Evolutionary conservation across 352 stramenopile species (phyloP).

Genomic region (Phytophthora pluvialis): DNA sequence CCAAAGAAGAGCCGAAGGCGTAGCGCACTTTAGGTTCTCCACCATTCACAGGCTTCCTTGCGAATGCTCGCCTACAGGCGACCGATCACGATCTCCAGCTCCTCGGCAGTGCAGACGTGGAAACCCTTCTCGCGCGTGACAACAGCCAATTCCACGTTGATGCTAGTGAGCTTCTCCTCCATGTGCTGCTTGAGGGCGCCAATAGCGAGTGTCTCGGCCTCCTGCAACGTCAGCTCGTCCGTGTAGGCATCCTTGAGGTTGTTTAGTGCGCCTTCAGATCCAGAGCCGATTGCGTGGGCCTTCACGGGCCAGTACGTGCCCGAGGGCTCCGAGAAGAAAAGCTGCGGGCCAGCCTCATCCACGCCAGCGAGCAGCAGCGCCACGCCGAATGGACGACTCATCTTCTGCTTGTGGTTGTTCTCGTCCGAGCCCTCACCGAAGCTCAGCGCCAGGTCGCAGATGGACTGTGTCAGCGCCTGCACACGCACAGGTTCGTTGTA

Average conservation of each 20-base stretch:
- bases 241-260: constrained; percentile 99
- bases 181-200: constrained; percentile 98
- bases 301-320: constrained; percentile 99
- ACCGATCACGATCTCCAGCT: constrained; percentile 94
- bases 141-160: constrained; percentile 98
- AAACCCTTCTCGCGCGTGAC: constrained; percentile 96
- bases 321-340: constrained; percentile 98
- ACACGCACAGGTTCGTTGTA: constrained; percentile 98
- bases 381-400: constrained; percentile 99
- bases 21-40: constrained; percentile 6
- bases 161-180: constrained; percentile 98
- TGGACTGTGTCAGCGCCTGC: constrained; percentile 97
- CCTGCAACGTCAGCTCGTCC: constrained; percentile 94
- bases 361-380: constrained; percentile 97
- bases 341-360: constrained; percentile 94
- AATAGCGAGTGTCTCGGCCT: constrained; percentile 97
- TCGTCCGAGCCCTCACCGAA: constrained; percentile 93
- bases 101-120: constrained; percentile 93
- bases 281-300: constrained; percentile 98
- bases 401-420: constrained; percentile 97
- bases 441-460: constrained; percentile 98
- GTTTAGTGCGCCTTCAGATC: constrained; percentile 97
- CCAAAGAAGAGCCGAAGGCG: constrained; percentile 8
- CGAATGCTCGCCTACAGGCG: constrained; percentile 63
- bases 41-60: constrained; percentile 10